A percentile compares a stretch with the other conserved stretches of the same genome.
Evolutionary conservation across 2,329 filamentous ascomycete species (phyloP).

Genomic region (Cordyceps fumosorosea): DNA sequence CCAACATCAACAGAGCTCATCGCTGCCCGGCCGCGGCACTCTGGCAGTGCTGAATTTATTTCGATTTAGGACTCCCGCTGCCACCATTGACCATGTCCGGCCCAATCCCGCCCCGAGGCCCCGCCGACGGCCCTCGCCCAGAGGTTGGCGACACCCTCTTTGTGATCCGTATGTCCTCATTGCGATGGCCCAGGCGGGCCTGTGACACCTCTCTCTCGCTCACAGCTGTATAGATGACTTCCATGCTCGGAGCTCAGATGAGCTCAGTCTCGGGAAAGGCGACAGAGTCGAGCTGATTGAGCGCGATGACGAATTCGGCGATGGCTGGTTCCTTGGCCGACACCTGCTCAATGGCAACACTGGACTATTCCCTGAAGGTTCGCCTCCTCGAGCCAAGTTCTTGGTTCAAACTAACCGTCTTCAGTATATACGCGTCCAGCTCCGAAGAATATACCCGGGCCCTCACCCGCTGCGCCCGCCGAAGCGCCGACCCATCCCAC

Average conservation of each 20-base stretch:
- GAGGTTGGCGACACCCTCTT: conserved; percentile 61
- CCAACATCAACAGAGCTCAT: conserved; percentile 4
- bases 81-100: background rate
- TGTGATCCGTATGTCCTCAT: conserved; percentile 58
- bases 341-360: conserved; percentile 67
- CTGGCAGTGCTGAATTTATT: background rate
- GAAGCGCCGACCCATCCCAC: background rate
- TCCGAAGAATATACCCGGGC: conserved; percentile 36
- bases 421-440: conserved; percentile 56
- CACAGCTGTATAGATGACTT: conserved; percentile 67
- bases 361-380: conserved; percentile 79
- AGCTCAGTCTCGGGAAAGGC: conserved; percentile 80
- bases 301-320: conserved; percentile 81
- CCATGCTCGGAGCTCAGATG: conserved; percentile 81
- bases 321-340: conserved; percentile 77
- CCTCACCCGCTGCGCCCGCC: conserved; percentile 15
- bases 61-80: background rate
- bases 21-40: conserved; percentile 7
- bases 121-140: conserved; percentile 38
- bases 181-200: background rate
- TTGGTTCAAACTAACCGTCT: conserved; percentile 16
- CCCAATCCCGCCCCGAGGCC: conserved; percentile 38
- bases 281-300: conserved; percentile 79
- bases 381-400: conserved; percentile 20
- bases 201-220: background rate